A percentile compares a stretch with the other conserved stretches of the same genome.
Evolutionary conservation across 306 rosid genomes (phyloP).

Genomic region (Vigna radiata): DNA sequence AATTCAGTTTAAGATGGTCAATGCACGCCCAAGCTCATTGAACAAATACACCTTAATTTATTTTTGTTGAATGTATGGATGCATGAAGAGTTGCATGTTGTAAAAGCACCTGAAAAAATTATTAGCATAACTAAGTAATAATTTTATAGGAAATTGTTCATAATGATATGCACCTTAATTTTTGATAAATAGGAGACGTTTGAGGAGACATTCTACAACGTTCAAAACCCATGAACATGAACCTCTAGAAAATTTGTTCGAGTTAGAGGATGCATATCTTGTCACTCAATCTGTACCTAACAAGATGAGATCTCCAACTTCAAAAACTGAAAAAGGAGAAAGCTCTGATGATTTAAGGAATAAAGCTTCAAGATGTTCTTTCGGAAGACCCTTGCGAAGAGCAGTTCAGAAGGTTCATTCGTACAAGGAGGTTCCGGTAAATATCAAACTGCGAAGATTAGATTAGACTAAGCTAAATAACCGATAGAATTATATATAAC

Average conservation of each 20-base stretch:
- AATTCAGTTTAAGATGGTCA: conserved; percentile 15
- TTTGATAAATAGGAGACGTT: conserved; percentile 53
- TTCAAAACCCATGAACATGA: conserved; percentile 56
- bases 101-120: conserved; percentile 13
- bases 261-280: conserved; percentile 60
- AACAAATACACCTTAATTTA: not conserved
- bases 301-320: conserved; percentile 31
- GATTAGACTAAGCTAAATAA: conserved; percentile 51
- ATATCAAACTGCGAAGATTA: conserved; percentile 69
- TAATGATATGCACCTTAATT: not conserved
- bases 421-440: conserved; percentile 66
- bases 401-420: conserved; percentile 73
- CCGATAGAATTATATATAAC: not conserved
- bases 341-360: conserved; percentile 34
- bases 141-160: not conserved
- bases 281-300: conserved; percentile 16
- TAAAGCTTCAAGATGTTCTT: conserved; percentile 59
- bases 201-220: conserved; percentile 71
- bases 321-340: conserved; percentile 46
- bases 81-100: not conserved
- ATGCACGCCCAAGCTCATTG: conserved; percentile 5
- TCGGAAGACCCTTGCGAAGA: conserved; percentile 69
- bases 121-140: conserved; percentile 2
- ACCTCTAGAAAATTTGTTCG: conserved; percentile 62
- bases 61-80: not conserved